Base-by-base conservation (phyloP, 225 moss, liverwort and hornwort species). In the Physcomitrium patens region DNA sequence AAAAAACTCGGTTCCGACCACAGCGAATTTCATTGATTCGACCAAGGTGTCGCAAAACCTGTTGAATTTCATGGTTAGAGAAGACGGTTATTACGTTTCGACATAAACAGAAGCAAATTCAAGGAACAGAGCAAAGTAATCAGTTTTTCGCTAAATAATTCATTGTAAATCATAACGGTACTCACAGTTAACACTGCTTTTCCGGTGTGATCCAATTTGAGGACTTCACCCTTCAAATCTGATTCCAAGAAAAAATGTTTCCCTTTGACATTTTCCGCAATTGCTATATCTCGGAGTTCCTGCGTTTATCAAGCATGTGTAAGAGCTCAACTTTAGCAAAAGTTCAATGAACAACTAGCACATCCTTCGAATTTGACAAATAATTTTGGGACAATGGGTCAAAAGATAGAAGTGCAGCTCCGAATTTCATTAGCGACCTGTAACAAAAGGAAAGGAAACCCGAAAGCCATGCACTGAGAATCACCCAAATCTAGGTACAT, bases 131-230 rank as follows among this genome's bases (percentile, higher is more conserved):
- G 31, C 31, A 37, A 37, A 37, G 31, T 1, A 37, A 7, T 4
- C 31, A 37, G 7, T 37, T 37, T 37, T 37, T 37, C 31, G 5
- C 31, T 37, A 1, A 37, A 37, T 37, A 37, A 0, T 37, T 37
- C 31, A 49, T 10, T 37, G 45, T 23, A 65, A 53, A 74, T 55
- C 37, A 61, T 12, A 57, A 60, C 49, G 15, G 61, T 65, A 87
- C 89, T 86, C 76, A 92, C 92, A 54, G 93, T 97, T 24, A 97
- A 76, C 62, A 94, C 80, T 65, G 97, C 89, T 82, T 94, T 97
- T 61, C 94, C 97, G 42, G 97, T 97, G 65, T 85, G 86, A 77
- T 97, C 97, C 74, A 94, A 69, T 76, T 97, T 97, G n/a, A 97
- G 79, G 14, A 90, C 70, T 66, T 87, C 92, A 52, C 97, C 97